phyloP scores from a whole-genome alignment of 768 basidiomycete species.

The Cyathus striatus region DNA sequence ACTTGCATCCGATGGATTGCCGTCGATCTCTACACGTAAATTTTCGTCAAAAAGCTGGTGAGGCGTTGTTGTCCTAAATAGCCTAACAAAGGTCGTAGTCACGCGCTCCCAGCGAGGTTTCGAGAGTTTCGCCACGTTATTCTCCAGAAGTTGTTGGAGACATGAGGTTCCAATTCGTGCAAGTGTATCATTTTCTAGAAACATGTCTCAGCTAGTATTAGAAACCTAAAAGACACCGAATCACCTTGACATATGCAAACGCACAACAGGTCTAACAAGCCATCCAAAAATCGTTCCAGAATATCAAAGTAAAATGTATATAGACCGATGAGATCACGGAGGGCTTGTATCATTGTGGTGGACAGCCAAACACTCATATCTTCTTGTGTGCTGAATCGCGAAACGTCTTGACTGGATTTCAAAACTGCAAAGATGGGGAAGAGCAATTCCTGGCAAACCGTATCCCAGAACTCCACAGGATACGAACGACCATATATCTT shows the following conservation, averaged over 20 bases:
- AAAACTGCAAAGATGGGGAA: constrained; percentile 98
- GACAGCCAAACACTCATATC: constrained; percentile 99
- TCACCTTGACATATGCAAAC: constrained; percentile 98
- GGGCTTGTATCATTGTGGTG: constrained; percentile 97
- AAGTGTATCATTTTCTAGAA: constrained; percentile 91
- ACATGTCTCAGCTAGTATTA: constrained; percentile 7
- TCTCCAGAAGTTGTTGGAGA: constrained; percentile 92
- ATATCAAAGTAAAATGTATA: constrained; percentile 95
- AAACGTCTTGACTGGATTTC: constrained; percentile 87
- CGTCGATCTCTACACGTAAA: constrained; percentile 80
- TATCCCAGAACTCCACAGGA: constrained; percentile 94
- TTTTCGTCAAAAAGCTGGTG: constrained; percentile 94
- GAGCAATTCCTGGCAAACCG: constrained; percentile 90
- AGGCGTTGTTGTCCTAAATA: constrained; percentile 97
- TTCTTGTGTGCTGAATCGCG: constrained; percentile 92
- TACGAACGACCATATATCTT: constrained; percentile 85
- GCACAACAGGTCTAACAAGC: constrained; percentile 87
- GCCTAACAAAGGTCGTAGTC: constrained; percentile 85
- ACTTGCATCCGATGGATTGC: constrained; percentile 41
- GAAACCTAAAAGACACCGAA: constrained; percentile 8
- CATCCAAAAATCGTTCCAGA: constrained; percentile 85
- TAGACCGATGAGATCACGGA: constrained; percentile 91
- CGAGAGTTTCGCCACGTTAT: constrained; percentile 84
- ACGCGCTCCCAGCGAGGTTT: constrained; percentile 86
- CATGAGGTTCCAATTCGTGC: constrained; percentile 98